Conservation (phyloP, 495 filamentous ascomycete genomes). For the Penicillium verhagenii region DNA sequence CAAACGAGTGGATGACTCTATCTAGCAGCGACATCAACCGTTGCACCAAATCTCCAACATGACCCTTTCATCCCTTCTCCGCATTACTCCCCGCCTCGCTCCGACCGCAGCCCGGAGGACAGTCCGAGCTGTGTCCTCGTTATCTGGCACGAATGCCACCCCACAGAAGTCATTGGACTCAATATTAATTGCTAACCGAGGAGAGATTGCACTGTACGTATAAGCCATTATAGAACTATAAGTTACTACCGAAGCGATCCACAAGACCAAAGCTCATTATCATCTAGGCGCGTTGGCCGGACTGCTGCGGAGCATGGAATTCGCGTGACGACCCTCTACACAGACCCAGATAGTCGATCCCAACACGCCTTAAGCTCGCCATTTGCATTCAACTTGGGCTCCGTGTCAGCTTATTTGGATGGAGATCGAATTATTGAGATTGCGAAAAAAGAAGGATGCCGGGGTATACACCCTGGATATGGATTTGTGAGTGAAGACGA, state of each 20-base stretch:
- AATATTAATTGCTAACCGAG: conserved; percentile 92
- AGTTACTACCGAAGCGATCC: no score
- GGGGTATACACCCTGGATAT: conserved; percentile 94
- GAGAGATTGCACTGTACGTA: conserved; percentile 84
- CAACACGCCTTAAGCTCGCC: conserved; percentile 88
- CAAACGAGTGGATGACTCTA: neutral
- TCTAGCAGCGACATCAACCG: conserved; percentile 8
- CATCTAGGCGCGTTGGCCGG: conserved; percentile 68
- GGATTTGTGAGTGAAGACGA: conserved; percentile 68
- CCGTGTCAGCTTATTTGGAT: conserved; percentile 83
- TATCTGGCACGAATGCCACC: conserved; percentile 20
- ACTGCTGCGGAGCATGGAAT: conserved; percentile 89
- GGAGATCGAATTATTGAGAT: conserved; percentile 86
- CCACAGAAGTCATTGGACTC: conserved; percentile 63
- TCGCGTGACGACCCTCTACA: conserved; percentile 91
- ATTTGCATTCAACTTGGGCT: conserved; percentile 77
- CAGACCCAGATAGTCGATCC: conserved; percentile 80
- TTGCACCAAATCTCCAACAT: conserved; percentile 25
- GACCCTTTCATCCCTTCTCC: conserved; percentile 48
- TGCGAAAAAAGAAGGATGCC: conserved; percentile 79
- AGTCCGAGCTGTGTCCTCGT: conserved; percentile 37
- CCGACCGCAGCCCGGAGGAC: conserved; percentile 35
- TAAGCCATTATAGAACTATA: no score
- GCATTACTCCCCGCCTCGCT: conserved; percentile 42
- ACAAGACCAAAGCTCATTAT: neutral